phyloP scores from a whole-genome alignment of 495 filamentous ascomycete species.

The Penicillium egyptiacum region DNA sequence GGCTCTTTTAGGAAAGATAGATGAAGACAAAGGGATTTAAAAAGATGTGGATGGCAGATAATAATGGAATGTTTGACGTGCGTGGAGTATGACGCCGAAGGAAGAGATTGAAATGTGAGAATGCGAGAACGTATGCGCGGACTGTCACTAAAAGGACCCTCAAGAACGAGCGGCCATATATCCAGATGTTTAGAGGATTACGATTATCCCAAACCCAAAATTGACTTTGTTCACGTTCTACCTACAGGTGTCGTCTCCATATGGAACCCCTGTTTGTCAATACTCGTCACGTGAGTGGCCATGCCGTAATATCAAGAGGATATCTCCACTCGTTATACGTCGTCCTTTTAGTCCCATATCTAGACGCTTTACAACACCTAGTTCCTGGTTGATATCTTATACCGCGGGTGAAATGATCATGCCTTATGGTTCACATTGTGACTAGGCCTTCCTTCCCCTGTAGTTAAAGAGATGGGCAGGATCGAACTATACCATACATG shows the following conservation, averaged over 20 bases:
- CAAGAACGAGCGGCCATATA: neutral
- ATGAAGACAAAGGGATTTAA: neutral
- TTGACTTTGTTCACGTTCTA: neutral
- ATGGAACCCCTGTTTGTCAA: slow-evolving; percentile 22
- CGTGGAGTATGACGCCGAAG: neutral
- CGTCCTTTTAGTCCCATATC: neutral
- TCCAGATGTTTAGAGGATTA: neutral
- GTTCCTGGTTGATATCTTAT: neutral
- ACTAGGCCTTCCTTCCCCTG: neutral
- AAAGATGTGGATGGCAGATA: neutral
- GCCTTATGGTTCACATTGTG: neutral
- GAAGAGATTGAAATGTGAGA: neutral
- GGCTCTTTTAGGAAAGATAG: neutral
- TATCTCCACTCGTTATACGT: neutral
- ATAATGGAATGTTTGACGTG: slow-evolving; percentile 1
- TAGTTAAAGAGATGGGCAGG: neutral
- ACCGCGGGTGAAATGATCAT: neutral
- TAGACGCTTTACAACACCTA: neutral
- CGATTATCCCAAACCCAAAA: neutral
- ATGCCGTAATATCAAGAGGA: slow-evolving; percentile 4
- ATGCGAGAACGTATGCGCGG: neutral
- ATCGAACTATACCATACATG: neutral
- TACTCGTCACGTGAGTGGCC: slow-evolving; percentile 2
- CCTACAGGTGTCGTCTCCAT: neutral
- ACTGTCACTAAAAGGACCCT: neutral